These are phyloP conservation scores for Zoysia pacifica DNA, from an alignment of 176 grass and related monocot species.

Conservation along the genomic window DNA sequence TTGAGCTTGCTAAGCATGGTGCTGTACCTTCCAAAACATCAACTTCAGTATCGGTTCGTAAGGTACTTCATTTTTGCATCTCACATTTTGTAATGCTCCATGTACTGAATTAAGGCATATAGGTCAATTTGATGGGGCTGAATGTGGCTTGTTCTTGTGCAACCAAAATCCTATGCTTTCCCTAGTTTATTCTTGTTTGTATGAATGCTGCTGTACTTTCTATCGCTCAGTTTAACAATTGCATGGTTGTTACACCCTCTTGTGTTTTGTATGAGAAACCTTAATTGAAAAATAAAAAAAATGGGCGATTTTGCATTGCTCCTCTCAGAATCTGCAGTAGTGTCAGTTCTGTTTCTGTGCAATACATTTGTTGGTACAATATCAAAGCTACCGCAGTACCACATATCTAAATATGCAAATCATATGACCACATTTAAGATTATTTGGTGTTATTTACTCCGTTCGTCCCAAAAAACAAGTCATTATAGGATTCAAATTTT, in stretches of 20 bases:
- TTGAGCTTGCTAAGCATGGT: slow-evolving; percentile 74
- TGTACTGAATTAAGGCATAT: slow-evolving; percentile 23
- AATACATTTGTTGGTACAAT: neutral
- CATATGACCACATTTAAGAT: slow-evolving; percentile 20
- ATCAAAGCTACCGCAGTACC: neutral
- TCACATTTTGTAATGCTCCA: slow-evolving; percentile 24
- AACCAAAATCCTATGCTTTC: slow-evolving; percentile 24
- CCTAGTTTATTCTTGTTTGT: slow-evolving; percentile 5
- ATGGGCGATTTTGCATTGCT: neutral
- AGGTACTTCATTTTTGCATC: slow-evolving; percentile 53
- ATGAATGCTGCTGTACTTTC: neutral
- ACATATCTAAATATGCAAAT: slow-evolving; percentile 9
- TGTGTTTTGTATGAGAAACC: neutral
- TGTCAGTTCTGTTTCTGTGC: neutral
- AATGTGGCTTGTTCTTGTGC: neutral
- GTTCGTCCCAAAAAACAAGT: no score
- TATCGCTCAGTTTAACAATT: slow-evolving; percentile 23
- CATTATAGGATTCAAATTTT: no score
- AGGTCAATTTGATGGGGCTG: neutral
- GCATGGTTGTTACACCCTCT: neutral
- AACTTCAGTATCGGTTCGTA: slow-evolving; percentile 42
- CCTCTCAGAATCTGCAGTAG: slow-evolving; percentile 3
- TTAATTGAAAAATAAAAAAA: neutral
- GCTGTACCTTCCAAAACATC: slow-evolving; percentile 50
- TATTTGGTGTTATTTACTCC: slow-evolving; percentile 12